Conservation (phyloP, 306 rosid genomes). For the Glycine latifolia region DNA sequence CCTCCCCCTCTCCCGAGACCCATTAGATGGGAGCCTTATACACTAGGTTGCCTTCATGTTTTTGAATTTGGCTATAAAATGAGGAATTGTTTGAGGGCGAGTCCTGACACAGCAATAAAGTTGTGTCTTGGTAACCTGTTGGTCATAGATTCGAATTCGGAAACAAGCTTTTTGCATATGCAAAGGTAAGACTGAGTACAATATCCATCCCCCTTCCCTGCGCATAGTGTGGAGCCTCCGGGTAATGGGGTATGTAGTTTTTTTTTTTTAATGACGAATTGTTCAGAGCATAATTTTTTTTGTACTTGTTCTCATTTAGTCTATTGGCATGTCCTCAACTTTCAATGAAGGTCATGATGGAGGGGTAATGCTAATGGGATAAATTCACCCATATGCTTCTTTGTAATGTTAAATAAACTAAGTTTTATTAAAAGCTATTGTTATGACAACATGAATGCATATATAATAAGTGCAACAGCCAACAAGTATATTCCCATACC, state of each 20-base stretch:
- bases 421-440: background rate
- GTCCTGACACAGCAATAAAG: too few species aligned
- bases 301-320: background rate
- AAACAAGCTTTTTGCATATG: too few species aligned
- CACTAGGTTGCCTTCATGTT: background rate
- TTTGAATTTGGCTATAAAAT: background rate
- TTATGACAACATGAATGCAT: background rate
- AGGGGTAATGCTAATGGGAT: constrained; percentile 11
- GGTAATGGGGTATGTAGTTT: too few species aligned
- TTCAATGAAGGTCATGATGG: background rate
- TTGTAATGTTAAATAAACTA: background rate
- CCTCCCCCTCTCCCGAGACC: background rate
- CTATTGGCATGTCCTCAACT: background rate
- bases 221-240: too few species aligned
- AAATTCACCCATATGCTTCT: constrained; percentile 18
- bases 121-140: too few species aligned
- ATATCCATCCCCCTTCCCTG: too few species aligned
- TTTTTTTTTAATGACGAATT: background rate
- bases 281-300: background rate
- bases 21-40: background rate
- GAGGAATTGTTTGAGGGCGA: background rate
- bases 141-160: too few species aligned
- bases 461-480: background rate
- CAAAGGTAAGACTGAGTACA: too few species aligned
- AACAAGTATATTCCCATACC: background rate